Percentiles rank a stretch among this genome's conserved stretches.
phyloP scores from a whole-genome alignment of 1,139 yeast genomes.

The Debaryomyces coudertii region DNA sequence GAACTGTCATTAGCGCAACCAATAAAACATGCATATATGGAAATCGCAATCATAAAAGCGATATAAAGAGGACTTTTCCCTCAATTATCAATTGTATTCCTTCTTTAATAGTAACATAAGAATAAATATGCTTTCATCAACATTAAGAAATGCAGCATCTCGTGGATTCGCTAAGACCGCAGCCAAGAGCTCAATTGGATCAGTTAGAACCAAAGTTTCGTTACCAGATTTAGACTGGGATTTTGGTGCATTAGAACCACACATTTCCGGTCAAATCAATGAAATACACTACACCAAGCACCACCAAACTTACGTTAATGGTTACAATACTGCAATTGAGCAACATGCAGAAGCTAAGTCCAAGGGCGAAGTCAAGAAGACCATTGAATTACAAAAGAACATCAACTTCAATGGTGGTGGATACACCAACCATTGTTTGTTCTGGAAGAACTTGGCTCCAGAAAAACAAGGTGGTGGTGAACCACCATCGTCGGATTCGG shows the following conservation, averaged over 20 bases:
- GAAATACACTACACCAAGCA: slow-evolving; percentile 91
- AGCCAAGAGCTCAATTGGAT: slow-evolving; percentile 26
- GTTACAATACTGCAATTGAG: slow-evolving; percentile 82
- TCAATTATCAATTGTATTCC: not conserved
- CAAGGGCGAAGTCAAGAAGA: slow-evolving; percentile 65
- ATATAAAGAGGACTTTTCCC: not conserved
- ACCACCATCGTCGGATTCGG: slow-evolving; percentile 61
- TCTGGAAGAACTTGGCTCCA: slow-evolving; percentile 94
- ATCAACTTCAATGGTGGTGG: slow-evolving; percentile 98
- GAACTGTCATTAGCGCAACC: slow-evolving; percentile 3
- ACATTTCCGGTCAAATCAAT: slow-evolving; percentile 85
- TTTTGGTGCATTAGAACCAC: slow-evolving; percentile 88
- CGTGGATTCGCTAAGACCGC: slow-evolving; percentile 20
- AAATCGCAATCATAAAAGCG: slow-evolving; percentile 7
- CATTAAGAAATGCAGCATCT: slow-evolving; percentile 25
- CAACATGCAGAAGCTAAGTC: slow-evolving; percentile 72
- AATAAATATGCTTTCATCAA: slow-evolving; percentile 23
- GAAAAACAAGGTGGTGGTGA: slow-evolving; percentile 82
- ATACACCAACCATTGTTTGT: slow-evolving; percentile 79
- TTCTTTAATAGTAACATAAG: not conserved
- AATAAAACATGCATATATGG: slow-evolving; percentile 1
- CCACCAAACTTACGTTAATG: slow-evolving; percentile 92
- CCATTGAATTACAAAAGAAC: slow-evolving; percentile 73
- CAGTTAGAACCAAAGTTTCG: slow-evolving; percentile 65
- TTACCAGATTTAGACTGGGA: slow-evolving; percentile 89